A percentile compares a stretch with the other conserved stretches of the same genome.
Evolutionary conservation across 1,139 yeast genomes (phyloP).

Genomic region (Magnusiomyces sp.): DNA sequence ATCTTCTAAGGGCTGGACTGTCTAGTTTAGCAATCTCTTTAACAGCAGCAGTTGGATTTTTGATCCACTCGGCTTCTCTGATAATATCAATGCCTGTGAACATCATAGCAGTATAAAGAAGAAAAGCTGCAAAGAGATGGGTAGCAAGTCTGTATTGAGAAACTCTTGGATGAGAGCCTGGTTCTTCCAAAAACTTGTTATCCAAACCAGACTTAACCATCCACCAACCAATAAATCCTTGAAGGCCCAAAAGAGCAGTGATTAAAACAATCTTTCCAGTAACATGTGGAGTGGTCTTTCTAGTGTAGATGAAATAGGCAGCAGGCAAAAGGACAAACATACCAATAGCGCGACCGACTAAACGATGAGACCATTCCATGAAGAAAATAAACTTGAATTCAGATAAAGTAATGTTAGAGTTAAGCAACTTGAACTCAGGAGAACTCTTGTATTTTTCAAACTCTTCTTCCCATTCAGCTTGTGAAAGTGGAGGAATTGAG

Average conservation of each 20-base stretch:
- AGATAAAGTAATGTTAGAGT: constrained; percentile 82
- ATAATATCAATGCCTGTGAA: constrained; percentile 83
- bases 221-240: constrained; percentile 99
- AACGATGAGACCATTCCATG: constrained; percentile 97
- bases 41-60: constrained; percentile 48
- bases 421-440: constrained; percentile 85
- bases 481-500: constrained; percentile 73
- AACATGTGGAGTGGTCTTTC: constrained; percentile 60
- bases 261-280: constrained; percentile 63
- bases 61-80: constrained; percentile 63
- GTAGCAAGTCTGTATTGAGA: constrained; percentile 92
- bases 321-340: constrained; percentile 78
- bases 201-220: constrained; percentile 97
- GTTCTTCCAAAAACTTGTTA: constrained; percentile 65
- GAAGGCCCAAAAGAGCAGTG: constrained; percentile 73
- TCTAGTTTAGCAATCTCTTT: constrained; percentile 45
- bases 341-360: constrained; percentile 89
- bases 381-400: constrained; percentile 91
- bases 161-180: constrained; percentile 84
- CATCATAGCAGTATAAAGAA: constrained; percentile 79
- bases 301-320: constrained; percentile 60
- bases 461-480: constrained; percentile 77
- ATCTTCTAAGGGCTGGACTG: constrained; percentile 49
- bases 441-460: constrained; percentile 72
- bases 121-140: constrained; percentile 88